Evolutionary conservation across 2,329 filamentous ascomycete species (phyloP), one percentile per base, ranked within the genome.

Genomic region (Bipolaris gigantea): DNA sequence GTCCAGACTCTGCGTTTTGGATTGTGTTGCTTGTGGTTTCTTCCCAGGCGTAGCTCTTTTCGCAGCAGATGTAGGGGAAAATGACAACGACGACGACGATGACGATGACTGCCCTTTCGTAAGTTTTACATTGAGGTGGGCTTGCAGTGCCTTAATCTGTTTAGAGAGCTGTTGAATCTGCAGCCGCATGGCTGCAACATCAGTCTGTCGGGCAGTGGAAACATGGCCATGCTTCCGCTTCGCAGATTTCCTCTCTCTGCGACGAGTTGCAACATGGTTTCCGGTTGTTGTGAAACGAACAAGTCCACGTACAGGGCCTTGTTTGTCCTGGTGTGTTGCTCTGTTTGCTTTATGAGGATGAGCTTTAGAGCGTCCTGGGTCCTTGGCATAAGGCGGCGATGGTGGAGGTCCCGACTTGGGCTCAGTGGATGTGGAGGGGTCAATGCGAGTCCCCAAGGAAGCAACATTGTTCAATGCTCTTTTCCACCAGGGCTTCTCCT

Each of bases 101-200:
- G 27, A 33, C 23, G 42, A 18, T 13, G 40, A 33, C 49, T 36
- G 36, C 16, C 3, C 25, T 21, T 13, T 10, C 23, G 40, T 25
- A 30, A 19, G 15, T 11, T 48, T 50, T 18, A 46, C 35, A 25
- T 47, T 55, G 3, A 56, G 15, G n/a, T 42, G 21, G 30, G 53
- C 48, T 36, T 62, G 53, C 27, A 66, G 36, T 32, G 49, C 23
- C 32, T 44, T 61, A 18, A 64, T 54, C 43, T 63, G 53, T 34
- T 63, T 54, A 10, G 48, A 50, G 5, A 66, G 46, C 27, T 52
- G 48, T n/a, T 61, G 49, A 7, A 66, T 42, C 23, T 62, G 56
- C 19, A 54, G 57, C 36, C 40, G 44, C 21, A 61, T 27, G 18
- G 41, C 41, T 21, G 18, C 27, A 32, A 33, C 21, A 9, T 33